Conservation (phyloP, 495 filamentous ascomycete species). For the Penicillium paradoxum region DNA sequence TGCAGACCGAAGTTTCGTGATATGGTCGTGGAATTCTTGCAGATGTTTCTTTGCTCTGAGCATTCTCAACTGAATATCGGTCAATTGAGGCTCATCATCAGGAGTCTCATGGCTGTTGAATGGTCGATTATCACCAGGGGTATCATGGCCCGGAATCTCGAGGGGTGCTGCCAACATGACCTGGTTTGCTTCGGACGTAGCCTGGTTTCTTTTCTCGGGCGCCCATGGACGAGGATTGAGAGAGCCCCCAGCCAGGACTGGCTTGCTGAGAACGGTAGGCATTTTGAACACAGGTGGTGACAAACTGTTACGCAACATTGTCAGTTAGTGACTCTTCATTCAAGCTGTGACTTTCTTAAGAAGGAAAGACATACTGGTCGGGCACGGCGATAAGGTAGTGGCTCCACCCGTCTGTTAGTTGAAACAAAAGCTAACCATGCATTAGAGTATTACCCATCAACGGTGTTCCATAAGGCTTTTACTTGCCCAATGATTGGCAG, state of each 20-base stretch:
- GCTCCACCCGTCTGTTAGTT: background rate
- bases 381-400: background rate
- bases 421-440: background rate
- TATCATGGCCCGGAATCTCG: too few relatives aligned
- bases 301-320: background rate
- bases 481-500: background rate
- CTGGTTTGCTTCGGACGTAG: background rate
- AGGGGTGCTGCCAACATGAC: background rate
- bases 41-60: background rate
- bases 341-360: background rate
- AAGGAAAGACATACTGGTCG: background rate
- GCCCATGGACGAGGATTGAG: background rate
- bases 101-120: too few relatives aligned
- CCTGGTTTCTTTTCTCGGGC: too few relatives aligned
- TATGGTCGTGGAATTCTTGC: background rate
- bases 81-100: background rate
- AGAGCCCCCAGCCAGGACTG: background rate
- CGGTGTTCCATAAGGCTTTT: background rate
- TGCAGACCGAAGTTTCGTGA: background rate
- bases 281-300: background rate
- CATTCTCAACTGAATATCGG: background rate
- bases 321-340: background rate
- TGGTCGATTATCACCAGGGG: too few relatives aligned
- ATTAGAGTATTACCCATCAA: too few relatives aligned
- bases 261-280: background rate